A percentile compares a stretch with the other conserved stretches of the same genome.
phyloP scores from a whole-genome alignment of 371 early-diverging fungal species.

The Capillidium rhysosporum region DNA sequence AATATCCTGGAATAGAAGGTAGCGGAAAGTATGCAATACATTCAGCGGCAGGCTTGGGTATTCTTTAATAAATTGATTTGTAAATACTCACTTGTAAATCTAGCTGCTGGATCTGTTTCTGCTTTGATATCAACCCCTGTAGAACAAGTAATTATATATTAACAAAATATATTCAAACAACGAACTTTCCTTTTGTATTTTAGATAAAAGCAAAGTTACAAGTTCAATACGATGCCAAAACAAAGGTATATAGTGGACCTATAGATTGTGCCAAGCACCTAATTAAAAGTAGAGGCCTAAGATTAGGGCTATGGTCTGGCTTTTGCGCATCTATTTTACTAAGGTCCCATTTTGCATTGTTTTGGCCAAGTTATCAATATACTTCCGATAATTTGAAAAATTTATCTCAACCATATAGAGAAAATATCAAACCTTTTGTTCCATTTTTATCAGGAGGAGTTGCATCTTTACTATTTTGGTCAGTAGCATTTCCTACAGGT shows the following conservation, averaged over 20 bases:
- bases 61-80: neutral
- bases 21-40: constrained; percentile 11
- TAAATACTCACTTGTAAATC: neutral
- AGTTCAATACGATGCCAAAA: constrained; percentile 64
- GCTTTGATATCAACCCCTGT: constrained; percentile 84
- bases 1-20: neutral
- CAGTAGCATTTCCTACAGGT: constrained; percentile 66
- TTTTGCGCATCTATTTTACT: constrained; percentile 61
- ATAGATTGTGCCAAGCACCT: constrained; percentile 60
- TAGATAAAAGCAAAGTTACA: constrained; percentile 59
- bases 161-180: constrained; percentile 11
- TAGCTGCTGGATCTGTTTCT: constrained; percentile 70
- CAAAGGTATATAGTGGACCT: constrained; percentile 58
- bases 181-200: neutral
- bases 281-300: constrained; percentile 46
- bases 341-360: constrained; percentile 69
- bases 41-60: constrained; percentile 44
- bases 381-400: constrained; percentile 4
- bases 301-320: constrained; percentile 60
- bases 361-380: constrained; percentile 75
- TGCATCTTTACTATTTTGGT: constrained; percentile 80
- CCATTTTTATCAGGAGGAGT: constrained; percentile 70
- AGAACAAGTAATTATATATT: constrained; percentile 24
- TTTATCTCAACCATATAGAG: neutral
- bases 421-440: neutral